Evolutionary conservation across 2,329 filamentous ascomycete genomes (phyloP).

Genomic region (Botryotinia globosa): DNA sequence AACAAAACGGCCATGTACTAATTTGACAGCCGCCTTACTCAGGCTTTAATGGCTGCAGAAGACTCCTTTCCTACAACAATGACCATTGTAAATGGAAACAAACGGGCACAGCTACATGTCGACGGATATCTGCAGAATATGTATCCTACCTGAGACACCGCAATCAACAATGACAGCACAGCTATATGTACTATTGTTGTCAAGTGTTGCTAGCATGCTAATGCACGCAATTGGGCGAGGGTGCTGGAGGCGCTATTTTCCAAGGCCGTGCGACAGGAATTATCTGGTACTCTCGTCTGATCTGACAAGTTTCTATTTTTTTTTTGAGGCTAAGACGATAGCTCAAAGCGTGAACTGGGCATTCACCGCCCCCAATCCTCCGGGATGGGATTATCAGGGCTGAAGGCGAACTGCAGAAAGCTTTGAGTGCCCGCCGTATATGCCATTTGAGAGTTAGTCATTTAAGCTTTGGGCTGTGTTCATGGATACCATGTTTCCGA

Average conservation of each 20-base stretch:
- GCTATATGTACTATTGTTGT: slow-evolving; percentile 21
- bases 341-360: slow-evolving; percentile 15
- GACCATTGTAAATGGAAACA: slow-evolving; percentile 25
- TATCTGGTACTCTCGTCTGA: slow-evolving; percentile 29
- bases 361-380: slow-evolving; percentile 17
- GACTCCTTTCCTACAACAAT: slow-evolving; percentile 26
- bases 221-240: slow-evolving; percentile 34
- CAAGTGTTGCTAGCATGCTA: slow-evolving; percentile 25
- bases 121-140: slow-evolving; percentile 29
- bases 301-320: slow-evolving; percentile 20
- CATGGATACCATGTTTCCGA: slow-evolving; percentile 18
- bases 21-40: slow-evolving; percentile 5
- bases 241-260: slow-evolving; percentile 24
- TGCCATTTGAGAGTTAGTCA: background rate
- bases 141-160: slow-evolving; percentile 23
- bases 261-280: slow-evolving; percentile 22
- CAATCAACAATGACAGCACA: slow-evolving; percentile 30
- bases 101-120: slow-evolving; percentile 27
- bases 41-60: slow-evolving; percentile 5
- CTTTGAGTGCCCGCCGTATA: slow-evolving; percentile 17
- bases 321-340: slow-evolving; percentile 12
- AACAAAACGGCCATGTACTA: background rate
- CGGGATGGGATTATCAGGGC: slow-evolving; percentile 11
- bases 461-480: background rate
- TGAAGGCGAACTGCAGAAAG: slow-evolving; percentile 20